Base-by-base conservation (phyloP, 148 eudicot species). In the Polygonum aviculare region DNA sequence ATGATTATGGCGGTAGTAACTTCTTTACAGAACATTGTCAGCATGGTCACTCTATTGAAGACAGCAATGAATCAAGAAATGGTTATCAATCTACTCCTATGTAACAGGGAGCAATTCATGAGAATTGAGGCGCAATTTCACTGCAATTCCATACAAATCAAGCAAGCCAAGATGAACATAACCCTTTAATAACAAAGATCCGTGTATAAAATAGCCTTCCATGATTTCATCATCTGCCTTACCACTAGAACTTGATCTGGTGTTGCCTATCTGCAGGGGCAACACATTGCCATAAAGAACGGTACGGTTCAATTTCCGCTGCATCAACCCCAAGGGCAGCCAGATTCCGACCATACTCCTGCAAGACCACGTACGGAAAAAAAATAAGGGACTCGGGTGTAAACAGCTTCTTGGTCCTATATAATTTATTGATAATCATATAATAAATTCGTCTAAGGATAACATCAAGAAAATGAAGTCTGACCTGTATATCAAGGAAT, bases 401-500 rank as follows among this genome's bases (percentile, higher is more conserved):
- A 67, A 67, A 33, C 39, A 63, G 31, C 40, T 33, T 63, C 12
- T 12, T 12, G 39, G 4, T 11, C 31, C 63, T 22, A 60, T 2
- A 22, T 31, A 60, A 9, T 60, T 12, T 60, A 3, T 2, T 31
- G 15, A 11, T 60, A 31, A 26, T 60, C 35, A 26, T 22, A n/a
- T 18, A 54, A n/a, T 18, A 54, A 1, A 18, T 54, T n/a, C 59
- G n/a, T 54, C 59, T 54, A 54, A n/a, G 14, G 36, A 22, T 7
- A 22, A 26, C 15, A 26, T n/a, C 35, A 67, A 67, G 19, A 67
- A 67, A 12, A 15, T 36, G 11, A 21, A 35, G 72, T 41, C 10
- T 72, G 36, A 92, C 98, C 98, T 96, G 94, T 83, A 93, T 85
- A 84, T 96, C 99, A 75, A 96, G 98, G 84, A 96, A 93, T 75